phyloP scores from a whole-genome alignment of 2,329 filamentous ascomycete genomes.

The Fusarium solani-melongenae region DNA sequence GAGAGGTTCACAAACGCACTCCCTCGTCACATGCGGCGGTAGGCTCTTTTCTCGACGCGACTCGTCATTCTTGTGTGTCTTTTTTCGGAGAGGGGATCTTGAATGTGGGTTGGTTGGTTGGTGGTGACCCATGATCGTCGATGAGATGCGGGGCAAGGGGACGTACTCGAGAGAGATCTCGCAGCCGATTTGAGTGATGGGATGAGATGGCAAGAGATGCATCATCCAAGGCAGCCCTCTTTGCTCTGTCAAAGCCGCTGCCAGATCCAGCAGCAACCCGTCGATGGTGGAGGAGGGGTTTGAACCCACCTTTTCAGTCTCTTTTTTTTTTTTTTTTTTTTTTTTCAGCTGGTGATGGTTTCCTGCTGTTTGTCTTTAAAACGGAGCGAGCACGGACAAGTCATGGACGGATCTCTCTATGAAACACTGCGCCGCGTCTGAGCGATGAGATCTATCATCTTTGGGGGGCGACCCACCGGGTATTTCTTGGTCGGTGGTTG shows the following conservation, averaged over 20 bases:
- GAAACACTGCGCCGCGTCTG: constrained; percentile 7
- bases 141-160: constrained; percentile 30
- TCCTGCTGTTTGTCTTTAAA: background rate
- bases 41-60: constrained; percentile 11
- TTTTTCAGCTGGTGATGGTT: background rate
- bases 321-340: background rate
- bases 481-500: background rate
- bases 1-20: constrained; percentile 9
- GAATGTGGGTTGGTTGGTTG: constrained; percentile 13
- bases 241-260: background rate
- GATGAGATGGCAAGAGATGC: constrained; percentile 25
- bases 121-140: constrained; percentile 25
- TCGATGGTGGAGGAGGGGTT: constrained; percentile 2
- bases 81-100: constrained; percentile 24
- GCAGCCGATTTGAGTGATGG: constrained; percentile 15
- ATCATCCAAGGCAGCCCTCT: constrained; percentile 3
- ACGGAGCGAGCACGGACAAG: constrained; percentile 9
- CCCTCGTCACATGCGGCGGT: constrained; percentile 9
- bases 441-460: constrained; percentile 32
- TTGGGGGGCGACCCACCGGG: background rate
- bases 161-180: constrained; percentile 33
- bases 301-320: background rate
- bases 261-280: constrained; percentile 23
- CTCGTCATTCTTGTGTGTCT: constrained; percentile 23
- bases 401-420: constrained; percentile 13